Conservation (phyloP, 2,329 filamentous ascomycete species). For the Epicoccum nigrum region DNA sequence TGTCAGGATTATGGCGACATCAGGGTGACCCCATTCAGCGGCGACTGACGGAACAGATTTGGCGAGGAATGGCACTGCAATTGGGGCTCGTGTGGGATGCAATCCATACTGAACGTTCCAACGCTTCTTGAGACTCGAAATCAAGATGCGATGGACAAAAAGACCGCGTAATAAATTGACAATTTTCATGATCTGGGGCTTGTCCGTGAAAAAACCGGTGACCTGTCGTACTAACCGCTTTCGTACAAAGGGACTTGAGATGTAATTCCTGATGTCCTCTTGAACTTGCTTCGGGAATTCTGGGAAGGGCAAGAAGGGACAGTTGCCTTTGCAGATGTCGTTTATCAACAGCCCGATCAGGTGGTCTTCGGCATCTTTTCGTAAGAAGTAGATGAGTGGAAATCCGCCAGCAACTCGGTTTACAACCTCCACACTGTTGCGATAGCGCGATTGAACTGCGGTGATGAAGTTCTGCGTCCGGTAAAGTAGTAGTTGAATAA, state of each 20-base stretch:
- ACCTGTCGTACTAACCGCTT: constrained; percentile 25
- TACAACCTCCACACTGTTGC: constrained; percentile 59
- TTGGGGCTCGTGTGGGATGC: constrained; percentile 57
- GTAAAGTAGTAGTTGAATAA: constrained; percentile 45
- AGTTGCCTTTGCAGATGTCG: constrained; percentile 41
- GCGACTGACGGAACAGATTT: constrained; percentile 68
- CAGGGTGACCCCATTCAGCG: constrained; percentile 72
- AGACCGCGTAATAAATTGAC: constrained; percentile 68
- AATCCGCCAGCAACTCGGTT: constrained; percentile 48
- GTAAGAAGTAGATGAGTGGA: constrained; percentile 64
- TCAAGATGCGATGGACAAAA: constrained; percentile 64
- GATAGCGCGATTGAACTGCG: constrained; percentile 48
- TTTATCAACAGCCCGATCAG: constrained; percentile 38
- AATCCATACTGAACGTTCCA: constrained; percentile 69
- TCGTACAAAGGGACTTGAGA: constrained; percentile 35
- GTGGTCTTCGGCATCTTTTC: constrained; percentile 43
- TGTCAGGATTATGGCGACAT: constrained; percentile 55
- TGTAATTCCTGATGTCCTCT: constrained; percentile 40
- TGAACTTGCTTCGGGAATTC: constrained; percentile 32
- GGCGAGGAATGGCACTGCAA: constrained; percentile 68
- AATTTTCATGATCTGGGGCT: constrained; percentile 49
- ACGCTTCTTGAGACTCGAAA: constrained; percentile 65
- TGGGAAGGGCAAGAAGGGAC: constrained; percentile 31
- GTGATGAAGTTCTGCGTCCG: constrained; percentile 36
- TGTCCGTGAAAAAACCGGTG: constrained; percentile 41